Percentiles rank a stretch among this genome's conserved stretches.
Conservation (phyloP, 306 rosid genomes). For the Datisca glomerata region DNA sequence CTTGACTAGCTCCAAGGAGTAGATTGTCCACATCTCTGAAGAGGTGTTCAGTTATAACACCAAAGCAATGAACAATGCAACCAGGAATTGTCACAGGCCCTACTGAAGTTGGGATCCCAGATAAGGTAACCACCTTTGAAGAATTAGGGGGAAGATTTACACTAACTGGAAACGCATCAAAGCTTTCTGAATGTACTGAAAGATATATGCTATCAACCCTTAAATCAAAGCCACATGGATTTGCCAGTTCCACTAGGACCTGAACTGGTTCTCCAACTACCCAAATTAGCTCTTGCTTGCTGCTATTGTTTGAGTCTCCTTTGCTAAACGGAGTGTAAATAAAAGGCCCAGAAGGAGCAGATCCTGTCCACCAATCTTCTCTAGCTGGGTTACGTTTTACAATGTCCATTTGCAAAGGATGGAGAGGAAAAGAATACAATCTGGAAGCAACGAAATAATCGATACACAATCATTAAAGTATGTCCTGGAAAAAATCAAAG, state of each 20-base stretch:
- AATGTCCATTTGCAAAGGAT: conserved; percentile 74
- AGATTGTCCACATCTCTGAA: conserved; percentile 95
- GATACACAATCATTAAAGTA: not conserved
- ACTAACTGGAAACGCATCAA: conserved; percentile 82
- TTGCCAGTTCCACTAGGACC: conserved; percentile 88
- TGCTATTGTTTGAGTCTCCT: conserved; percentile 61
- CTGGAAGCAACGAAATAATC: conserved; percentile 32
- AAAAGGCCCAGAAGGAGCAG: conserved; percentile 94
- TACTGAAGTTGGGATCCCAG: conserved; percentile 84
- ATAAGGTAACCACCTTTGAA: conserved; percentile 76
- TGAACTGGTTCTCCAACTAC: conserved; percentile 90
- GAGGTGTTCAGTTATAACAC: conserved; percentile 93
- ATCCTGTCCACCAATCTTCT: conserved; percentile 97
- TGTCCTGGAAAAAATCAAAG: not conserved
- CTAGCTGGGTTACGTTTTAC: conserved; percentile 80
- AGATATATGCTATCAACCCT: conserved; percentile 93
- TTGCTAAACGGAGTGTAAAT: conserved; percentile 94
- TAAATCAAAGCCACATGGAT: conserved; percentile 93
- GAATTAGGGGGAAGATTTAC: conserved; percentile 84
- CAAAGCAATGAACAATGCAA: conserved; percentile 90
- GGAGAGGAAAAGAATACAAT: conserved; percentile 83
- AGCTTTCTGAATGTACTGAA: conserved; percentile 82
- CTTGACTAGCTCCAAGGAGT: conserved; percentile 89
- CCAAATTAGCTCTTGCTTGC: conserved; percentile 82
- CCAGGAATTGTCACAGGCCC: conserved; percentile 83